Evolutionary conservation across 1,139 yeast genomes (phyloP).

Genomic region (Debaryomycetaceae sp.): DNA sequence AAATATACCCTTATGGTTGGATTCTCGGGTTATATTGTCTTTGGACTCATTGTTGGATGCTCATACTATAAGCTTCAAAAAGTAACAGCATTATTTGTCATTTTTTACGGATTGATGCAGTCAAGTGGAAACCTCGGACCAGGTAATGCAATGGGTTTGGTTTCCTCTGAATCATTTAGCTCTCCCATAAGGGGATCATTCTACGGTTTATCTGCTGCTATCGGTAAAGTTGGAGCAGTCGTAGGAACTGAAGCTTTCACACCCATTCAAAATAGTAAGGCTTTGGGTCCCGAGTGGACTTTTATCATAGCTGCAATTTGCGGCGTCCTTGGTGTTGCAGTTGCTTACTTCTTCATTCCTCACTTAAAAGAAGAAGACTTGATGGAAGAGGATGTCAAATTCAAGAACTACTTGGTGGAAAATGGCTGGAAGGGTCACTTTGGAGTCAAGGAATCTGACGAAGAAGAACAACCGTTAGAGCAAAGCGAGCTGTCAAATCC

Average conservation of each 20-base stretch:
- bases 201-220: constrained; percentile 48
- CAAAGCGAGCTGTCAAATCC: too few relatives aligned
- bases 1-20: constrained; percentile 46
- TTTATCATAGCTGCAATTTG: constrained; percentile 66
- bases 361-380: constrained; percentile 66
- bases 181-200: constrained; percentile 73
- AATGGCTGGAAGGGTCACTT: constrained; percentile 66
- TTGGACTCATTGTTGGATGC: constrained; percentile 48
- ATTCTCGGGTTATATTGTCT: constrained; percentile 43
- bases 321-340: constrained; percentile 64
- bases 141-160: constrained; percentile 69
- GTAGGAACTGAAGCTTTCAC: constrained; percentile 46
- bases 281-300: constrained; percentile 32
- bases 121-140: constrained; percentile 70
- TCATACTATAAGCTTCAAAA: constrained; percentile 39
- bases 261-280: constrained; percentile 30
- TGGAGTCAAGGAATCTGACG: constrained; percentile 33
- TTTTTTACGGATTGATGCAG: constrained; percentile 48
- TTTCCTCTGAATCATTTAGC: constrained; percentile 67
- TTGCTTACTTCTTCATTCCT: constrained; percentile 62
- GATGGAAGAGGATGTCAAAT: constrained; percentile 60
- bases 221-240: constrained; percentile 51
- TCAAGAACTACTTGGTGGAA: constrained; percentile 57
- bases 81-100: constrained; percentile 42
- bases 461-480: too few relatives aligned